Conservation (phyloP, 2,329 filamentous ascomycete genomes). For the Sporothrix curviconia region DNA sequence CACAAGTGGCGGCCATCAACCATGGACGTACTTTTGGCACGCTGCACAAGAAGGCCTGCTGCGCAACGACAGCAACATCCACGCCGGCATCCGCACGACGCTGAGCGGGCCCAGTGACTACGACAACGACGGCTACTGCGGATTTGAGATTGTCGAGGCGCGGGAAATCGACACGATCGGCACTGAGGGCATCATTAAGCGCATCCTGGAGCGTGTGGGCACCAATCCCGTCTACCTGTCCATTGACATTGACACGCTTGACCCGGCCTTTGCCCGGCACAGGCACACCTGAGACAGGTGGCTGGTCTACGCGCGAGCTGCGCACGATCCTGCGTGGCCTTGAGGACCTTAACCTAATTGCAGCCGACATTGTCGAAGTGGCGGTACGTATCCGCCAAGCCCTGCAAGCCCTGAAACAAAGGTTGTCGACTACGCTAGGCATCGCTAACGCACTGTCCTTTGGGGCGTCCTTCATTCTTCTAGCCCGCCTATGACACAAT, state of each 20-base stretch:
- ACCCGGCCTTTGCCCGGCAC: slow-evolving; percentile 77
- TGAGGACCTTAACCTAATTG: slow-evolving; percentile 62
- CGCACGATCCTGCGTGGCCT: slow-evolving; percentile 64
- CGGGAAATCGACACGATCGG: slow-evolving; percentile 47
- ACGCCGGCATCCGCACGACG: slow-evolving; percentile 80
- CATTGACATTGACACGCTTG: slow-evolving; percentile 82
- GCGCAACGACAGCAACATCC: slow-evolving; percentile 77
- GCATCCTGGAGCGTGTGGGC: slow-evolving; percentile 68
- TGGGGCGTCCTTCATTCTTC: neutral
- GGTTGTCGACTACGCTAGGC: neutral
- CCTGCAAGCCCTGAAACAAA: neutral
- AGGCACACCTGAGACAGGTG: slow-evolving; percentile 69
- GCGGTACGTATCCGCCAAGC: slow-evolving; percentile 43
- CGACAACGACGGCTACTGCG: slow-evolving; percentile 78
- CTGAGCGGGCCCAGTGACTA: slow-evolving; percentile 73
- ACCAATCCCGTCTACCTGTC: slow-evolving; percentile 73
- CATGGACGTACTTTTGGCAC: slow-evolving; percentile 89
- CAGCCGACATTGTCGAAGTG: slow-evolving; percentile 67
- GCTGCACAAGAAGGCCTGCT: slow-evolving; percentile 71
- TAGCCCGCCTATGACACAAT: slow-evolving; percentile 65
- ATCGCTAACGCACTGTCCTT: neutral
- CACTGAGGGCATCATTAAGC: slow-evolving; percentile 67
- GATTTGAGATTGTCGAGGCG: slow-evolving; percentile 75
- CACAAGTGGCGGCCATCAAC: slow-evolving; percentile 69
- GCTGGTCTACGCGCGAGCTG: slow-evolving; percentile 68